phyloP scores from a whole-genome alignment of 805 yeast species.

The Candida nitratophila region DNA sequence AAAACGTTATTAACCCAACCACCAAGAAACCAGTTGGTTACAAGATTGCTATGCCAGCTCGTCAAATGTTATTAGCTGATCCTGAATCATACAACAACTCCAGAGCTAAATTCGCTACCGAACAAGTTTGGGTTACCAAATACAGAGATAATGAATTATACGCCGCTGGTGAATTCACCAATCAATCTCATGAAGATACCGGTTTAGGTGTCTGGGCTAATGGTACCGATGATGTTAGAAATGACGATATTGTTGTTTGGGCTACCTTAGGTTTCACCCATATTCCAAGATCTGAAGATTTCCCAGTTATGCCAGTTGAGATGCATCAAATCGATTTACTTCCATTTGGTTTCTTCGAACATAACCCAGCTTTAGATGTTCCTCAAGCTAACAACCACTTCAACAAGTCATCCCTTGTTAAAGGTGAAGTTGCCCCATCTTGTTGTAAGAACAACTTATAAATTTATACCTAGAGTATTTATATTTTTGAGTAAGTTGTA shows the following conservation, averaged over 20 bases:
- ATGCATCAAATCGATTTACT: conserved; percentile 58
- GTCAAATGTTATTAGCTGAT: conserved; percentile 67
- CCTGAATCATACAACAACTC: conserved; percentile 55
- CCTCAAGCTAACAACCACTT: conserved; percentile 64
- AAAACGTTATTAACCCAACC: conserved; percentile 59
- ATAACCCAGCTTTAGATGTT: conserved; percentile 71
- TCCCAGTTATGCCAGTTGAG: conserved; percentile 89
- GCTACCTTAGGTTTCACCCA: conserved; percentile 78
- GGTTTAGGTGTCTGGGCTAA: conserved; percentile 70
- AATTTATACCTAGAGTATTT: conserved; percentile 2
- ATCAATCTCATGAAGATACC: conserved; percentile 64
- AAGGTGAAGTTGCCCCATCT: conserved; percentile 20
- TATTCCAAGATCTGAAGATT: conserved; percentile 76
- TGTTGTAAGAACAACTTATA: conserved; percentile 29
- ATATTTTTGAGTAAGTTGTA: background rate
- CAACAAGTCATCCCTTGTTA: conserved; percentile 51
- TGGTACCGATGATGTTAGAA: conserved; percentile 60
- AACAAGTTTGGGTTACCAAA: conserved; percentile 79
- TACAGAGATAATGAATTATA: conserved; percentile 64
- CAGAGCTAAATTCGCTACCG: conserved; percentile 70
- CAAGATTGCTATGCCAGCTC: conserved; percentile 66
- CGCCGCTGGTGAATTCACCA: conserved; percentile 84
- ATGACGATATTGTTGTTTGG: conserved; percentile 74
- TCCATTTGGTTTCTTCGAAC: conserved; percentile 71
- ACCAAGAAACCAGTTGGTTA: conserved; percentile 71